Evolutionary conservation across 352 stramenopile genomes (phyloP).

Genomic region (Phytophthora ramorum): DNA sequence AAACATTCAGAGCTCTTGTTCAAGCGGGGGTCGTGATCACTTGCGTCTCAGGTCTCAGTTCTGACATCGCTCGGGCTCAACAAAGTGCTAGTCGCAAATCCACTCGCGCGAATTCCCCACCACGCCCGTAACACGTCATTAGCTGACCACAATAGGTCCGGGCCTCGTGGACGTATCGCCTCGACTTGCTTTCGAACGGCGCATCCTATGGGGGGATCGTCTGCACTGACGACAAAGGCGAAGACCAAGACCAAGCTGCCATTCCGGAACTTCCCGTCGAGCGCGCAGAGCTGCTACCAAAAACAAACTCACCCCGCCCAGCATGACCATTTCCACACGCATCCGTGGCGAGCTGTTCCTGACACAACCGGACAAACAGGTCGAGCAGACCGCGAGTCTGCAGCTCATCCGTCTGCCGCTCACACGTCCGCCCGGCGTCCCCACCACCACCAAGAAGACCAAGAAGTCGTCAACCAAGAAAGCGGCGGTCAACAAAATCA

Average conservation of each 20-base stretch:
- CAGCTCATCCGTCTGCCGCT: constrained; percentile 40
- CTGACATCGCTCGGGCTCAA: constrained; percentile 32
- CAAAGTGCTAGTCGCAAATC: neutral
- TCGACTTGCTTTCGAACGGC: constrained; percentile 25
- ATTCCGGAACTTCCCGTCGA: constrained; percentile 29
- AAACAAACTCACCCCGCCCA: neutral
- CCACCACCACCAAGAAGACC: constrained; percentile 19
- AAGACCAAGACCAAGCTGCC: neutral
- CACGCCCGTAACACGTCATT: constrained; percentile 37
- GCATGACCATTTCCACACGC: constrained; percentile 39
- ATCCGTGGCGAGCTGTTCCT: constrained; percentile 38
- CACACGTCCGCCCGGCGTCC: constrained; percentile 26
- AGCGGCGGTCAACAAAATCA: neutral
- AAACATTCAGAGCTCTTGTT: neutral
- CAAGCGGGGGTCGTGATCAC: too few species aligned
- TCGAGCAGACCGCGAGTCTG: neutral
- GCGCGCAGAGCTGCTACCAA: constrained; percentile 19
- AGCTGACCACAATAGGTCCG: neutral
- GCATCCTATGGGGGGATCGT: constrained; percentile 15
- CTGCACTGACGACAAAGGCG: constrained; percentile 5
- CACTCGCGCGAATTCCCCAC: constrained; percentile 1
- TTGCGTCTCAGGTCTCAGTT: constrained; percentile 21
- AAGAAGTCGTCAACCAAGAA: constrained; percentile 15
- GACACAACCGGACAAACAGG: neutral
- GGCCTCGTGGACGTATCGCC: constrained; percentile 26